phyloP scores from a whole-genome alignment of 2,329 filamentous ascomycete genomes.

The Aspergillus oerlinghausenensis region DNA sequence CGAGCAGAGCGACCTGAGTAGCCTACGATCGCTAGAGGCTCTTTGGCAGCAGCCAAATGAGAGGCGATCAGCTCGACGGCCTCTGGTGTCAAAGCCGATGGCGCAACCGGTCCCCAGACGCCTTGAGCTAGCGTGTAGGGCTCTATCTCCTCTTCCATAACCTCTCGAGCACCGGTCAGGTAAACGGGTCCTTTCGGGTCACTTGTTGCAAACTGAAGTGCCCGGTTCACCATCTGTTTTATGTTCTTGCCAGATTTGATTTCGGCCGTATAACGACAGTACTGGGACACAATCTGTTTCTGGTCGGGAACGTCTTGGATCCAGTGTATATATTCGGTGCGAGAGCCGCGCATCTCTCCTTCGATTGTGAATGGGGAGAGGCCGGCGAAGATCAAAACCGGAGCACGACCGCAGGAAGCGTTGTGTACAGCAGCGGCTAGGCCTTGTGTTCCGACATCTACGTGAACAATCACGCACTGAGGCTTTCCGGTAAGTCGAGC shows the following conservation, averaged over 20 bases:
- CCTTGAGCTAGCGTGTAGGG: constrained; percentile 65
- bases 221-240: constrained; percentile 84
- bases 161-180: constrained; percentile 70
- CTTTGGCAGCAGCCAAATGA: constrained; percentile 43
- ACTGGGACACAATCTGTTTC: constrained; percentile 74
- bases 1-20: constrained; percentile 46
- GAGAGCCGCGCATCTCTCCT: constrained; percentile 70
- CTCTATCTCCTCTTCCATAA: constrained; percentile 79
- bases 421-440: constrained; percentile 76
- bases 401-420: constrained; percentile 67
- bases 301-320: constrained; percentile 80
- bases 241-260: constrained; percentile 80
- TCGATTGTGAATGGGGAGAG: constrained; percentile 72
- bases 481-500: constrained; percentile 67
- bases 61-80: constrained; percentile 42
- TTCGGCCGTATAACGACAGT: constrained; percentile 78
- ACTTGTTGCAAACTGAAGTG: constrained; percentile 73
- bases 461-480: constrained; percentile 74
- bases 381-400: constrained; percentile 73
- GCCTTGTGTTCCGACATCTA: constrained; percentile 77
- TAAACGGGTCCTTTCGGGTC: constrained; percentile 78
- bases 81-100: constrained; percentile 55
- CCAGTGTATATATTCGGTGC: constrained; percentile 84
- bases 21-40: constrained; percentile 48
- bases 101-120: constrained; percentile 66